phyloP scores from a whole-genome alignment of 768 basidiomycete genomes.

The Russula brevipes region DNA sequence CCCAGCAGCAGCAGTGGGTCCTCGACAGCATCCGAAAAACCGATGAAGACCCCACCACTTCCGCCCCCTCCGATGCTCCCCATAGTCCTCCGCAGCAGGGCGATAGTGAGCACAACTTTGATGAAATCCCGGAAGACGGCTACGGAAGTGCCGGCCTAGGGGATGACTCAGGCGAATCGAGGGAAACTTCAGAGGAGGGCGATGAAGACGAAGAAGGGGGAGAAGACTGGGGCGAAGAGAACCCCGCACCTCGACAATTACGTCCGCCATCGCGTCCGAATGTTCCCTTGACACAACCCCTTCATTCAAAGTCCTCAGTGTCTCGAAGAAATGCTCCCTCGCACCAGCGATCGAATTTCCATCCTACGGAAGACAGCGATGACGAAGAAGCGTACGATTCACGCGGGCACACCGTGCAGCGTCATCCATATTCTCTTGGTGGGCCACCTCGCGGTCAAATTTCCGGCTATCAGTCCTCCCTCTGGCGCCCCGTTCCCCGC shows the following conservation, averaged over 20 bases:
- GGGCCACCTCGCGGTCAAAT: conserved; percentile 13
- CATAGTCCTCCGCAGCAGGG: conserved; percentile 1
- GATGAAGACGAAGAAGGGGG: not conserved
- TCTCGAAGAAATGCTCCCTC: conserved; percentile 9
- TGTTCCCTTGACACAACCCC: not conserved
- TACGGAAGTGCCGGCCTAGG: conserved; percentile 1
- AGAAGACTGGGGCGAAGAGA: conserved; percentile 5
- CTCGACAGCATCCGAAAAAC: conserved; percentile 20
- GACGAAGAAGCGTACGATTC: conserved; percentile 8
- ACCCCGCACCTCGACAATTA: conserved; percentile 1
- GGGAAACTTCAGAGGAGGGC: conserved; percentile 4
- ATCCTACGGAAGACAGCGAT: conserved; percentile 4
- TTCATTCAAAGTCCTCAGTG: conserved; percentile 12
- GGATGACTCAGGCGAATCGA: not conserved
- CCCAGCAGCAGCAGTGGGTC: conserved; percentile 21
- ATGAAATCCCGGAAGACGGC: conserved; percentile 1
- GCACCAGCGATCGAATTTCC: conserved; percentile 15
- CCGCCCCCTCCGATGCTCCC: not conserved
- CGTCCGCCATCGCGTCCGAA: conserved; percentile 3
- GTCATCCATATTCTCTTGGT: conserved; percentile 12
- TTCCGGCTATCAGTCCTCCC: conserved; percentile 1
- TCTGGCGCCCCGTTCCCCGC: conserved; percentile 4
- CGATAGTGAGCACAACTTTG: not conserved
- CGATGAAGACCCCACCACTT: not conserved
- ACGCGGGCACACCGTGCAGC: not conserved